Conservation (phyloP, 306 rosid genomes). For the Cucurbita maxima region DNA sequence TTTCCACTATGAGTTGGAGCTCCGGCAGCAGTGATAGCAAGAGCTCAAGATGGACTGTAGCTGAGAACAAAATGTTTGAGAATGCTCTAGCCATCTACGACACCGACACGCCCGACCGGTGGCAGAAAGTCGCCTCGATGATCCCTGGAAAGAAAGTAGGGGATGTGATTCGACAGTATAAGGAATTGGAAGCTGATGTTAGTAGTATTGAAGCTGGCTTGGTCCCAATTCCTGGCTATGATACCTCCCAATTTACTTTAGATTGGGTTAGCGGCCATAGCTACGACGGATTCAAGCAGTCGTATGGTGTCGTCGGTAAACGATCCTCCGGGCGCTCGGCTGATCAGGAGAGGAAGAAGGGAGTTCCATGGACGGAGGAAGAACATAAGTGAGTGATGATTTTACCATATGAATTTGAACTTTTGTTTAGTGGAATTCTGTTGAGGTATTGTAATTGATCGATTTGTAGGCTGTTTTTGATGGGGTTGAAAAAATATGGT, state of each 20-base stretch:
- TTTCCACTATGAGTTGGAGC: slow-evolving; percentile 35
- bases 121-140: slow-evolving; percentile 66
- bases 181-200: slow-evolving; percentile 62
- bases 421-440: no score
- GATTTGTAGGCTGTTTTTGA: slow-evolving; percentile 45
- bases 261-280: slow-evolving; percentile 51
- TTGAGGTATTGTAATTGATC: background rate
- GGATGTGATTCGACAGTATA: slow-evolving; percentile 62
- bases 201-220: slow-evolving; percentile 68
- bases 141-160: slow-evolving; percentile 60
- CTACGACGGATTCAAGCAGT: slow-evolving; percentile 36
- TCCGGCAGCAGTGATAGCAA: slow-evolving; percentile 23
- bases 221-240: slow-evolving; percentile 61
- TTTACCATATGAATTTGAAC: background rate
- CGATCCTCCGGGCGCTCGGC: slow-evolving; percentile 34
- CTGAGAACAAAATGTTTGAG: slow-evolving; percentile 79
- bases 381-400: slow-evolving; percentile 52
- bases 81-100: slow-evolving; percentile 76
- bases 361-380: slow-evolving; percentile 50
- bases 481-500: slow-evolving; percentile 50
- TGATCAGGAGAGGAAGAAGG: slow-evolving; percentile 57
- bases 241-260: slow-evolving; percentile 42
- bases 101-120: slow-evolving; percentile 66
- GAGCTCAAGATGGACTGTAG: slow-evolving; percentile 51
- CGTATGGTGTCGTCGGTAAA: slow-evolving; percentile 37